Conservation (phyloP, 495 filamentous ascomycete genomes). For the Wilcoxina mikolae region DNA sequence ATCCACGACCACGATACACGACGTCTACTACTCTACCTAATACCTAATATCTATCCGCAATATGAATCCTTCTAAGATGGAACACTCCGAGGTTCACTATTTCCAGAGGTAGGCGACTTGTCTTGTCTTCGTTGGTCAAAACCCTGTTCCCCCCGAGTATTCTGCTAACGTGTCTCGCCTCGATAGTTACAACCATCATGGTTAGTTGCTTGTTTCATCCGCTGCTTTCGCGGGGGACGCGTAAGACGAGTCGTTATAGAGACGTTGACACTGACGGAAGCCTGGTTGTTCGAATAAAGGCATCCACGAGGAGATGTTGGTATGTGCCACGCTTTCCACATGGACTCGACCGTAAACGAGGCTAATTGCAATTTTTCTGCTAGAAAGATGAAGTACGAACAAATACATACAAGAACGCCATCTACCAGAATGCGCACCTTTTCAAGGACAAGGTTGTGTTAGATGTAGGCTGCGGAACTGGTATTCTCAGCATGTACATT, state of each 20-base stretch:
- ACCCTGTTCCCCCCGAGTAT: background rate
- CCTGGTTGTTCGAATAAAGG: conserved; percentile 14
- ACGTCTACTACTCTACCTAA: background rate
- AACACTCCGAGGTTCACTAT: conserved; percentile 29
- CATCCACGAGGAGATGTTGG: conserved; percentile 31
- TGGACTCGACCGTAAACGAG: background rate
- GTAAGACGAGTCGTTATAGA: conserved; percentile 1
- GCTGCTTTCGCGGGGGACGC: conserved; percentile 7
- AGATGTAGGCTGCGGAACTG: conserved; percentile 93
- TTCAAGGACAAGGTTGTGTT: conserved; percentile 97
- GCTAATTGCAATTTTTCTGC: conserved; percentile 15
- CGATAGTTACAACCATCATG: conserved; percentile 29
- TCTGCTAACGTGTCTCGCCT: conserved; percentile 10
- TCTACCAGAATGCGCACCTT: conserved; percentile 86
- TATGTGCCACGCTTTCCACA: conserved; percentile 10
- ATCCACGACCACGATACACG: background rate
- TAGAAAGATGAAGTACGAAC: conserved; percentile 83
- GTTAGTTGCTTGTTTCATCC: conserved; percentile 23
- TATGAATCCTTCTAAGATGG: conserved; percentile 20
- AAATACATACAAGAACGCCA: conserved; percentile 86
- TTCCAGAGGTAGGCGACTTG: conserved; percentile 26
- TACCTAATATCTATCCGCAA: background rate
- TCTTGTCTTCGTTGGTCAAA: background rate
- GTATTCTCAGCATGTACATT: conserved; percentile 69
- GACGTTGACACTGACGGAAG: conserved; percentile 19